Percentiles rank a stretch among this genome's conserved stretches.
Conservation (phyloP, 441 rosid genomes). For the Arabidopsis hybrid region DNA sequence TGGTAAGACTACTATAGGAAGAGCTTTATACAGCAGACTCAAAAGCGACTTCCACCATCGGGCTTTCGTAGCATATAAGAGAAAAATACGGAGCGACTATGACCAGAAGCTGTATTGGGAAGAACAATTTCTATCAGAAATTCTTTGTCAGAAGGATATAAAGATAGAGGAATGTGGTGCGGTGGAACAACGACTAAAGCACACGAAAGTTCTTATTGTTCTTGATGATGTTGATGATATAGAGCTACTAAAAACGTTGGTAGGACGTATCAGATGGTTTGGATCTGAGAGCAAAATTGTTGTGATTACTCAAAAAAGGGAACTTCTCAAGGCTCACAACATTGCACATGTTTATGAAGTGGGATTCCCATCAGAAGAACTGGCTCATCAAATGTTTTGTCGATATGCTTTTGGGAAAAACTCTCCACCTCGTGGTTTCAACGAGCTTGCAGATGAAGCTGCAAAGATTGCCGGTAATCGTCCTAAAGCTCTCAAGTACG, state of each 20-base stretch:
- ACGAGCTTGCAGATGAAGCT: not conserved
- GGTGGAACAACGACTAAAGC: not conserved
- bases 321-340: not conserved
- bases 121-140: constrained; percentile 19
- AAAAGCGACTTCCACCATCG: not conserved
- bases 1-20: not conserved
- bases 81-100: too few relatives aligned
- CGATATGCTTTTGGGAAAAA: constrained; percentile 24
- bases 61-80: too few relatives aligned
- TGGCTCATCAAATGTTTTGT: constrained; percentile 36
- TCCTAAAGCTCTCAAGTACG: constrained; percentile 32
- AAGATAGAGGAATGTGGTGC: not conserved
- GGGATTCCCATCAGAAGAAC: not conserved
- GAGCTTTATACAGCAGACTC: not conserved
- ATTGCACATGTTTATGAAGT: not conserved
- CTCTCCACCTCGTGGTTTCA: constrained; percentile 5
- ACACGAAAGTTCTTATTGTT: constrained; percentile 21
- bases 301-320: constrained; percentile 31
- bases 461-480: constrained; percentile 24
- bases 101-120: not conserved
- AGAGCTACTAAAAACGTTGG: constrained; percentile 27
- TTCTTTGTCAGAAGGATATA: not conserved
- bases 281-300: constrained; percentile 34
- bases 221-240: constrained; percentile 16
- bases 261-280: constrained; percentile 19